Evolutionary conservation across 768 basidiomycete species (phyloP), one percentile per base, ranked within the genome.

Genomic region (Suillus clintonianus): DNA sequence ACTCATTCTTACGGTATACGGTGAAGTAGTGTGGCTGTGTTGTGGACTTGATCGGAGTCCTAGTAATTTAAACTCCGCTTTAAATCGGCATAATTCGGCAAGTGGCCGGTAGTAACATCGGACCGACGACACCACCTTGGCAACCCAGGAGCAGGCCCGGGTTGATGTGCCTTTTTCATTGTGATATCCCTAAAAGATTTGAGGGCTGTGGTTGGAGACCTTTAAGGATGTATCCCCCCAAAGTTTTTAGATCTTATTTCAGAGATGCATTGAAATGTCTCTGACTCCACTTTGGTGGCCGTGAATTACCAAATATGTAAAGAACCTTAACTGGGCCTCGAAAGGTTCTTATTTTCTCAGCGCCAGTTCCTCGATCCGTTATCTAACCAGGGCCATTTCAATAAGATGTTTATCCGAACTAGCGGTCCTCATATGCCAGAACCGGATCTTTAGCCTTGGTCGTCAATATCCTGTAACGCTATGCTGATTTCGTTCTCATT

Each of bases 401-500:
- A 76, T 74, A 72, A 69, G 67, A 34, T 27, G 19, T 65, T 19
- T 68, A 53, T 66, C 74, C 75, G 76, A 69, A 22, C 17, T 48
- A 67, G 10, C 56, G 75, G 75, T 48, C 58, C 71, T 5, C 9
- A 5, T 24, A 65, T 76, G 68, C 76, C 73, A 67, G 62, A 64
- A 63, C 82, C 79, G 83, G 86, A 86, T 86, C 85, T 84, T 81
- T 75, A 76, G 68, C 64, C 71, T 75, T 76, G 68, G 65, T 63
- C 62, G 62, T 41, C 57, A 37, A 54, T n/a, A 32, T 34, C 5
- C n/a, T 10, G 4, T 32, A 53, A 59, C 57, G 62, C 65, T 64
- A 66, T 57, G 36, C 67, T 66, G 42, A 56, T 58, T 67, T 67
- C 59, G 64, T 65, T 15, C 24, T 41, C 50, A 51, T 48, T 43